These are phyloP conservation scores for Dothiorella sarmentorum DNA, from an alignment of 2,329 filamentous ascomycete genomes.

Conservation along the genomic window DNA sequence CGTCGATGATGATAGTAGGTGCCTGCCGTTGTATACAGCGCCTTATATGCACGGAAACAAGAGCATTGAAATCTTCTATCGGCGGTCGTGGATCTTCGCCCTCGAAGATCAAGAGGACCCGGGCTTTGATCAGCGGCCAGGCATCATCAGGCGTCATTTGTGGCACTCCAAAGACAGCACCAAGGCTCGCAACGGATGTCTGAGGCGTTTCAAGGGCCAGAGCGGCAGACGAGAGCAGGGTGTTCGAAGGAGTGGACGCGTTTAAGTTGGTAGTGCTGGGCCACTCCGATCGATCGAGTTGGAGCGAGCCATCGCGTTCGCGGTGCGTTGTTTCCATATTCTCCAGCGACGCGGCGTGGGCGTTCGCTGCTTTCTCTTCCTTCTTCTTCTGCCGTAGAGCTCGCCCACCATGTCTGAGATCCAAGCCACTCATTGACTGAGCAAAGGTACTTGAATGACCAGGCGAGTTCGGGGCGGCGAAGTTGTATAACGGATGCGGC, in stretches of 20 bases:
- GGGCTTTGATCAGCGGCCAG: constrained; percentile 75
- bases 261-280: constrained; percentile 28
- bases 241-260: constrained; percentile 24
- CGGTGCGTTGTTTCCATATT: constrained; percentile 32
- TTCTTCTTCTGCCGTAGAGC: constrained; percentile 71
- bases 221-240: neutral
- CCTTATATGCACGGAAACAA: constrained; percentile 75
- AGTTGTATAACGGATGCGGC: constrained; percentile 74
- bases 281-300: constrained; percentile 39
- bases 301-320: constrained; percentile 38
- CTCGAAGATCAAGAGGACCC: constrained; percentile 74
- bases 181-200: constrained; percentile 40
- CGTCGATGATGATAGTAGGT: constrained; percentile 69
- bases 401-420: constrained; percentile 72
- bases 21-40: constrained; percentile 72
- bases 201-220: constrained; percentile 21
- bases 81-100: constrained; percentile 76
- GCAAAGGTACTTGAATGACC: constrained; percentile 66
- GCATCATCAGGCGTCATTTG: constrained; percentile 65
- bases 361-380: constrained; percentile 48
- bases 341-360: constrained; percentile 32
- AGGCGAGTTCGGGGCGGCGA: constrained; percentile 70
- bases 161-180: constrained; percentile 46
- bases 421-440: constrained; percentile 77
- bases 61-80: constrained; percentile 77